Conservation (phyloP, 306 rosid genomes). For the Vigna nakashimae region DNA sequence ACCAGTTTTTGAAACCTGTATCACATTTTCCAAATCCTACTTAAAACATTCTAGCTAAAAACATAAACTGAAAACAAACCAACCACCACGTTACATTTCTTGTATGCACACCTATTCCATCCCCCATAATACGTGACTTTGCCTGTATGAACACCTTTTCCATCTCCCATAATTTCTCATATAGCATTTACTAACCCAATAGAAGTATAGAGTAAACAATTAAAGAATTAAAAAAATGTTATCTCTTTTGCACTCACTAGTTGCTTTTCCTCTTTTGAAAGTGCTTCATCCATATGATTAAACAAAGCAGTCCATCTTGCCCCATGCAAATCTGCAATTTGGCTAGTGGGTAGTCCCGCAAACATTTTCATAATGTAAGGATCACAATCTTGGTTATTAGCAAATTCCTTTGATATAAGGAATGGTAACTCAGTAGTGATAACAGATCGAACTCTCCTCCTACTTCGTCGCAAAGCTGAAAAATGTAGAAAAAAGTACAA, state of each 20-base stretch:
- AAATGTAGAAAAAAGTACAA: conserved; percentile 42
- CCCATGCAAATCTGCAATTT: conserved; percentile 77
- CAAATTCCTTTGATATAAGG: conserved; percentile 77
- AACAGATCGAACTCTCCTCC: conserved; percentile 82
- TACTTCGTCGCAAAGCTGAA: conserved; percentile 84
- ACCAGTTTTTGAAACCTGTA: neutral
- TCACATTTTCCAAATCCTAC: neutral
- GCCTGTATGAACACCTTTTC: neutral
- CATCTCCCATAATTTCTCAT: neutral
- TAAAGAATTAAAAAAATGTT: conserved; percentile 6
- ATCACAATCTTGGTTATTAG: conserved; percentile 59
- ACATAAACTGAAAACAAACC: conserved; percentile 23
- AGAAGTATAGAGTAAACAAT: conserved; percentile 2
- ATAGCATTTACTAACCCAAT: conserved; percentile 3
- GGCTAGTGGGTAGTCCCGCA: conserved; percentile 47
- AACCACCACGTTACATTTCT: conserved; percentile 6
- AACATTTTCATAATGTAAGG: conserved; percentile 44
- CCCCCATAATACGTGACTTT: neutral
- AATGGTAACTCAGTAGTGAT: conserved; percentile 83
- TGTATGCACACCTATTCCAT: conserved; percentile 3
- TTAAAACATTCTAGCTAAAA: neutral
- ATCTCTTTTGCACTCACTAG: conserved; percentile 63
- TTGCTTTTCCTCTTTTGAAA: conserved; percentile 91
- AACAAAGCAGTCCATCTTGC: conserved; percentile 81
- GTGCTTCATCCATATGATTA: conserved; percentile 87